Base-by-base conservation (phyloP, 805 yeast species). In the Suhomyces xylopsoci region DNA sequence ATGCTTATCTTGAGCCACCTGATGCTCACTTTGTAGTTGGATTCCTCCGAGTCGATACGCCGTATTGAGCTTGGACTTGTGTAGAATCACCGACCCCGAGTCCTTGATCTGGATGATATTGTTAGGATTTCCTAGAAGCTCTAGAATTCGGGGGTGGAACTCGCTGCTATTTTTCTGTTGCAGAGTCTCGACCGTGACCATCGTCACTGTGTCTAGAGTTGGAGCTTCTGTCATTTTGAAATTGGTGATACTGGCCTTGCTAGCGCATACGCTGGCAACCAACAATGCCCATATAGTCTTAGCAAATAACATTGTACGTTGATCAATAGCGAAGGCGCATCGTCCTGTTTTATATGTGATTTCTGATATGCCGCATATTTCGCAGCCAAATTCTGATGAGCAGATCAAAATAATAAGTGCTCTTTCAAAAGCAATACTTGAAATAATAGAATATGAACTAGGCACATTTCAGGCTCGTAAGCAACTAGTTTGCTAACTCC, bases 41-140 rank as follows among this genome's bases (percentile, higher is more conserved):
- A 19, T 43, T 10, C 63, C 63, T 3, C 52, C 55, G 5, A 34
- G 22, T 5, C 59, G 51, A 12, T 48, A 34, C 12, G 62, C 58
- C 4, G 62, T 60, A 50, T 61, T 53, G 28, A 61, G 52, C 48
- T 58, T 58, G 12, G 53, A 45, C 19, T 48, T 45, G 51, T 63
- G 61, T 38, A 62, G 30, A 7, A 64, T 44, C 9, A 55, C 51
- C 2, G 59, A 41, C 10, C 46, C 51, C 1, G 58, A 44, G 28
- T 57, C 57, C 9, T 53, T 49, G 46, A 53, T 40, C 32, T 51
- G 9, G 20, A 59, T 51, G 22, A 56, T 42, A 28, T 52, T 57
- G 47, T 58, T 52, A 10, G 25, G 20, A 38, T 48, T 41, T 8
- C 12, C 22, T 24, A 53, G 44, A 26, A 36, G 25, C 20, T 20